These are phyloP conservation scores for Pleurotus ostreatus DNA, from an alignment of 768 basidiomycete genomes.

Conservation along the genomic window DNA sequence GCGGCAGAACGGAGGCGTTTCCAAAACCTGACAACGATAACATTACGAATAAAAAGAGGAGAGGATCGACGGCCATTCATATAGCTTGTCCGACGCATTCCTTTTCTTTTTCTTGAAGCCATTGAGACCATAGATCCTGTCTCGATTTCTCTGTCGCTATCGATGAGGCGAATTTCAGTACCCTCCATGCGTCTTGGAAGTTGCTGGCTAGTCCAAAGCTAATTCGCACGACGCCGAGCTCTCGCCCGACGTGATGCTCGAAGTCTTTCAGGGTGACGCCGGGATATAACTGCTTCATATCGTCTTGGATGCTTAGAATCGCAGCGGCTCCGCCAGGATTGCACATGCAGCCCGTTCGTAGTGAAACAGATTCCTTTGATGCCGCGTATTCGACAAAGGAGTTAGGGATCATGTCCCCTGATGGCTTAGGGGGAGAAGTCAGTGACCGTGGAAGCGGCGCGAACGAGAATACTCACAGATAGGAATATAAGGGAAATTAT, in stretches of 20 bases:
- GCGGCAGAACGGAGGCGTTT: background rate
- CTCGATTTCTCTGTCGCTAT: conserved; percentile 38
- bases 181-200: conserved; percentile 69
- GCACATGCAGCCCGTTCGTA: conserved; percentile 86
- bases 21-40: conserved; percentile 1
- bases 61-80: conserved; percentile 11
- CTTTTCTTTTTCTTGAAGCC: conserved; percentile 17
- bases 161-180: conserved; percentile 44
- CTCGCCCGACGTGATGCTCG: conserved; percentile 55
- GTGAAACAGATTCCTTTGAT: conserved; percentile 57
- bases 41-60: conserved; percentile 6
- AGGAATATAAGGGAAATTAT: conserved; percentile 61
- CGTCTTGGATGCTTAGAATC: conserved; percentile 58
- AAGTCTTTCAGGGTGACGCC: conserved; percentile 62
- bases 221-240: conserved; percentile 72
- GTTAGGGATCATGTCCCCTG: conserved; percentile 64
- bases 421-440: conserved; percentile 38
- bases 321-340: conserved; percentile 81
- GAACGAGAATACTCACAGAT: conserved; percentile 39
- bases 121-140: conserved; percentile 36
- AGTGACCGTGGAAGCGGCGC: conserved; percentile 4
- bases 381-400: conserved; percentile 74
- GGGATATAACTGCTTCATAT: conserved; percentile 58
- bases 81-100: conserved; percentile 28
- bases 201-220: conserved; percentile 78